Percentiles rank a stretch among this genome's conserved stretches.
phyloP scores from a whole-genome alignment of 768 basidiomycete species.

The Grammothele lineata region DNA sequence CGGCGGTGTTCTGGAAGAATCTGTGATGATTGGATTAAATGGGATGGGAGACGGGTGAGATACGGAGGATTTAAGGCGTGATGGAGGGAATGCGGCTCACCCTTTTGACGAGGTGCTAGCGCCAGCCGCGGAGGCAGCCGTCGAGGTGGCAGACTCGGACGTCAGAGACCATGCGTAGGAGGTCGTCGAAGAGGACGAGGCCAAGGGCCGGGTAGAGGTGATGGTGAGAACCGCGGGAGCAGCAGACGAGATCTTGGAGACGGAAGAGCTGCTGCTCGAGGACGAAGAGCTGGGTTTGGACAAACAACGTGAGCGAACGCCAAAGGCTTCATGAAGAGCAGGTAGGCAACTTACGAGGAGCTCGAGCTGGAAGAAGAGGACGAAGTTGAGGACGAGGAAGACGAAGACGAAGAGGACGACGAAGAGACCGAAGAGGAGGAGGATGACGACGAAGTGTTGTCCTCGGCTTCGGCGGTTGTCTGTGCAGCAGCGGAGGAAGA shows the following conservation, averaged over 20 bases:
- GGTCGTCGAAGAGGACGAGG: slow-evolving; percentile 1
- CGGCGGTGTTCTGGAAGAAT: slow-evolving; percentile 44
- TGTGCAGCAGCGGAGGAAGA: slow-evolving; percentile 7
- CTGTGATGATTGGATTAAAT: slow-evolving; percentile 16
- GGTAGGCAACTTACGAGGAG: slow-evolving; percentile 11
- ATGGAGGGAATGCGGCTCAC: slow-evolving; percentile 2
- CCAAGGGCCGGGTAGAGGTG: slow-evolving; percentile 6
- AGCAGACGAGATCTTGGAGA: neutral
- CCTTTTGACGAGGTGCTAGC: slow-evolving; percentile 10
- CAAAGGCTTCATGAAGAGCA: too few species aligned
- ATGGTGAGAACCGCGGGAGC: slow-evolving; percentile 1
- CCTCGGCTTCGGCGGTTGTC: neutral
- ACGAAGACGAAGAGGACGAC: slow-evolving; percentile 7
- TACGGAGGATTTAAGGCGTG: neutral
- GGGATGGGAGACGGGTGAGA: neutral
- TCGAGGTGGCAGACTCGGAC: slow-evolving; percentile 3
- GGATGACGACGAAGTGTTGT: slow-evolving; percentile 12
- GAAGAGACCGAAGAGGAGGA: slow-evolving; percentile 7
- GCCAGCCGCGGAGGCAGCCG: slow-evolving; percentile 6
- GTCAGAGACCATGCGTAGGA: slow-evolving; percentile 6
- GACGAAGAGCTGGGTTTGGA: slow-evolving; percentile 10
- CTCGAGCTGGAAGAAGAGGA: neutral
- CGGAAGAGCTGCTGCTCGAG: slow-evolving; percentile 10
- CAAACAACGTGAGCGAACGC: neutral
- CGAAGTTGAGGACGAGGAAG: slow-evolving; percentile 5